These are phyloP conservation scores for Nakazawaea populi DNA, from an alignment of 805 yeast species.

Conservation along the genomic window DNA sequence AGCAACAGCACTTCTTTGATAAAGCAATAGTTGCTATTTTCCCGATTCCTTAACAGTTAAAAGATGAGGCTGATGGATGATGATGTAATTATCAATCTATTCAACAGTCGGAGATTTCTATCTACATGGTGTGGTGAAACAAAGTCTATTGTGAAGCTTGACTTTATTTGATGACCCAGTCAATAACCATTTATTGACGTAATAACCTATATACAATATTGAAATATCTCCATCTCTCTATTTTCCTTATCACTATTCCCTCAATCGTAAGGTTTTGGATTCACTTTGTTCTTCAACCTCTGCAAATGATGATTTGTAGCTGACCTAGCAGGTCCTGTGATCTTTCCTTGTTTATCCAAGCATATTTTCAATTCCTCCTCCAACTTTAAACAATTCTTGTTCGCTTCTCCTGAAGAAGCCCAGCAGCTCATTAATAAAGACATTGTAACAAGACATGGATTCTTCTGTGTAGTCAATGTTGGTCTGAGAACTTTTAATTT, in stretches of 20 bases:
- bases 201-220: no score
- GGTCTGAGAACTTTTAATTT: conserved; percentile 67
- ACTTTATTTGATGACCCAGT: no score
- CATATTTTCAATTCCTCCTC: conserved; percentile 72
- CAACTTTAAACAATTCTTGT: conserved; percentile 54
- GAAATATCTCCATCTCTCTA: background rate
- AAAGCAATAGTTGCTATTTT: no score
- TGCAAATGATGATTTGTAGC: conserved; percentile 52
- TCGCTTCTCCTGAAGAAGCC: conserved; percentile 92
- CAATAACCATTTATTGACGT: no score
- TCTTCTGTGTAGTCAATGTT: conserved; percentile 48
- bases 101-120: no score
- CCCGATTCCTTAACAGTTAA: no score
- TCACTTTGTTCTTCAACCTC: conserved; percentile 50
- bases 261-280: conserved; percentile 22
- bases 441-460: conserved; percentile 77
- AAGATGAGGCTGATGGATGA: no score
- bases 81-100: no score
- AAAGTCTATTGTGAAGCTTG: no score
- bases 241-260: background rate
- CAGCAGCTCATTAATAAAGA: conserved; percentile 86
- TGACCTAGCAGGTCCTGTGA: conserved; percentile 31
- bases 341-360: conserved; percentile 44
- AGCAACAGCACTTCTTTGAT: no score
- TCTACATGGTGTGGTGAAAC: no score